Conservation (phyloP, 495 filamentous ascomycete species). For the Thozetella sp. region DNA sequence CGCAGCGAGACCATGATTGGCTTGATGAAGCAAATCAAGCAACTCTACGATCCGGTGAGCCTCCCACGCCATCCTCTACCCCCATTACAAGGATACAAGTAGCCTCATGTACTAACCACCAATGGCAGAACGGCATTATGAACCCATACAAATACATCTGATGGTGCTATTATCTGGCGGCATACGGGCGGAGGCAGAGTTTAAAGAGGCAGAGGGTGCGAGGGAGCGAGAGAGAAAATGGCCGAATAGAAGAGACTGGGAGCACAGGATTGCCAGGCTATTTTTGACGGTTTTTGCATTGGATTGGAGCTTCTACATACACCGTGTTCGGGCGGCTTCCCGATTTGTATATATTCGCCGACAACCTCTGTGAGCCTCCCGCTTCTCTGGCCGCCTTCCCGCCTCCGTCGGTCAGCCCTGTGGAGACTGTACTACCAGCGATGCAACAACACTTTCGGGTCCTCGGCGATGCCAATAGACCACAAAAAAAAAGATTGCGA, state of each 20-base stretch:
- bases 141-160: conserved; percentile 86
- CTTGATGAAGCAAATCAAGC: conserved; percentile 94
- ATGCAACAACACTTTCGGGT: background rate
- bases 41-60: conserved; percentile 87
- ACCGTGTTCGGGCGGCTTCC: background rate
- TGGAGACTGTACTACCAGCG: too few relatives aligned
- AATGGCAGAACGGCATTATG: conserved; percentile 75
- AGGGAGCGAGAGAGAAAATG: too few relatives aligned
- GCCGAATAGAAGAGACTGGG: too few relatives aligned
- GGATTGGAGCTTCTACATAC: background rate
- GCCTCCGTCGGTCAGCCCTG: too few relatives aligned
- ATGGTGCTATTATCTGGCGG: too few relatives aligned
- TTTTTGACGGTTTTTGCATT: background rate
- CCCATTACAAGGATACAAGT: background rate
- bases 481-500: too few relatives aligned
- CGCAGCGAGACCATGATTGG: conserved; percentile 81
- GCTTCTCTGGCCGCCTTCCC: too few relatives aligned
- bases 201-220: too few relatives aligned
- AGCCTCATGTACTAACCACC: conserved; percentile 5
- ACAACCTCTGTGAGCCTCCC: background rate
- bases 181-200: too few relatives aligned
- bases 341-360: background rate
- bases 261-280: too few relatives aligned
- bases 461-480: background rate
- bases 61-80: background rate